Evolutionary conservation across 2,329 filamentous ascomycete genomes (phyloP), one percentile per base, ranked within the genome.

Genomic region (Cladosporium colombiae): DNA sequence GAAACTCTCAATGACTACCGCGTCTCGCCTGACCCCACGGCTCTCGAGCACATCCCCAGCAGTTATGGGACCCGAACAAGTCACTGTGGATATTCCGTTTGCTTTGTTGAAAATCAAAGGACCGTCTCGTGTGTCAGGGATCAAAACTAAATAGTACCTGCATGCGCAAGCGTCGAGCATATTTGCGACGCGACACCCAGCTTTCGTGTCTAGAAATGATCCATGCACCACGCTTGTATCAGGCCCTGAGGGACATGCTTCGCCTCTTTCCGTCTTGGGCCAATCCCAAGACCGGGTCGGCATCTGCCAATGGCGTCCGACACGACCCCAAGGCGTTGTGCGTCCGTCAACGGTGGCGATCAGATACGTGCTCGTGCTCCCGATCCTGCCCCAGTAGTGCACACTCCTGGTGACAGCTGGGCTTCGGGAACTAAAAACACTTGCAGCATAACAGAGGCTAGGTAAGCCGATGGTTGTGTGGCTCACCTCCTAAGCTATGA

Each of bases 341-440:
- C 49, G 44, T 55, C 61, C 35, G 61, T 25, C 61, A 63, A 63
- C 50, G 61, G 61, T 44, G 61, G 61, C 61, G 61, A 63, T 63
- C 61, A 63, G 61, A 63, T 56, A 37, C 46, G 61, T 63, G 61
- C 61, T 63, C 50, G 61, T 46, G 61, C 61, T 53, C 18, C 56
- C 50, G 61, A 63, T 63, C 61, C 46, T 63, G 61, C 50, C 50
- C 50, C 61, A 63, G 18, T 53, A 63, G 25, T 53, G 49, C 31
- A 55, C 61, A 33, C 50, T 33, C 61, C 61, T 35, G 50, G 61
- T 63, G 61, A 63, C 61, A 63, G 61, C 50, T 63, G 50, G 61
- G 61, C 61, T 31, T n/a, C 61, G 61, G 61, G 61, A 63, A 63
- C 61, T 63, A 63, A 63, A 63, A 63, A 40, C 61, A 63, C 61